Conservation (phyloP, 495 filamentous ascomycete species). For the Xylaria castorea region DNA sequence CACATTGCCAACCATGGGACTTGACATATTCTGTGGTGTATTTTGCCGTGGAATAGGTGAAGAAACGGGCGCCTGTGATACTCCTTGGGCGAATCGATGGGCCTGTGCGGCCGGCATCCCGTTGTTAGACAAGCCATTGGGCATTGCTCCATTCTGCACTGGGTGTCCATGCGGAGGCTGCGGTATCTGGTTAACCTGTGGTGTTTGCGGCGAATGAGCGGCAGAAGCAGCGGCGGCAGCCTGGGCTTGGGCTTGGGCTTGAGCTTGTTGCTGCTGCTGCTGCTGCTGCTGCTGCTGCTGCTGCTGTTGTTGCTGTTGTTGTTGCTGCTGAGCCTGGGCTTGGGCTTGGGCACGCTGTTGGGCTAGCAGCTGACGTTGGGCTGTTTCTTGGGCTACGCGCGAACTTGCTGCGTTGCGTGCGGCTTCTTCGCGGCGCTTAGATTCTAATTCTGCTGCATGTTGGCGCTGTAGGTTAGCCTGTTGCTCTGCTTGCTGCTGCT, state of each 20-base stretch:
- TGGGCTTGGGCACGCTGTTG: slow-evolving; percentile 44
- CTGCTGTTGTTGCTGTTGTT: slow-evolving; percentile 42
- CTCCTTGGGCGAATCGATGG: slow-evolving; percentile 61
- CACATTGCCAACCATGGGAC: slow-evolving; percentile 73
- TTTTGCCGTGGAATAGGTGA: slow-evolving; percentile 81
- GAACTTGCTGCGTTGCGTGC: slow-evolving; percentile 43
- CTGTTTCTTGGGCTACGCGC: slow-evolving; percentile 37
- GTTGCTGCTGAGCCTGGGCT: slow-evolving; percentile 56
- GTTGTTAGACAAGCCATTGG: slow-evolving; percentile 50
- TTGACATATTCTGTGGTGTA: slow-evolving; percentile 79
- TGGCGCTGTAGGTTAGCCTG: slow-evolving; percentile 35
- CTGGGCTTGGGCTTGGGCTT: slow-evolving; percentile 44
- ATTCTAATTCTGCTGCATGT: slow-evolving; percentile 44
- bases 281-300: slow-evolving; percentile 42
- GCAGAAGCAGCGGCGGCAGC: slow-evolving; percentile 47
- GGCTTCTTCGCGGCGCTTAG: slow-evolving; percentile 45
- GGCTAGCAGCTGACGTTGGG: slow-evolving; percentile 41
- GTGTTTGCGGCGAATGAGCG: slow-evolving; percentile 46
- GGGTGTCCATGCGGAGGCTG: slow-evolving; percentile 51
- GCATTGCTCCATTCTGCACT: slow-evolving; percentile 50
- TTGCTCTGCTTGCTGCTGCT: slow-evolving; percentile 48
- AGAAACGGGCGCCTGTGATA: slow-evolving; percentile 73
- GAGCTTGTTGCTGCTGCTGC: slow-evolving; percentile 40
- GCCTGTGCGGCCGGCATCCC: slow-evolving; percentile 49
- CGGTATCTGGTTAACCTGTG: slow-evolving; percentile 35